Conservation (phyloP, 2,329 filamentous ascomycete species). For the Cadophora malorum region DNA sequence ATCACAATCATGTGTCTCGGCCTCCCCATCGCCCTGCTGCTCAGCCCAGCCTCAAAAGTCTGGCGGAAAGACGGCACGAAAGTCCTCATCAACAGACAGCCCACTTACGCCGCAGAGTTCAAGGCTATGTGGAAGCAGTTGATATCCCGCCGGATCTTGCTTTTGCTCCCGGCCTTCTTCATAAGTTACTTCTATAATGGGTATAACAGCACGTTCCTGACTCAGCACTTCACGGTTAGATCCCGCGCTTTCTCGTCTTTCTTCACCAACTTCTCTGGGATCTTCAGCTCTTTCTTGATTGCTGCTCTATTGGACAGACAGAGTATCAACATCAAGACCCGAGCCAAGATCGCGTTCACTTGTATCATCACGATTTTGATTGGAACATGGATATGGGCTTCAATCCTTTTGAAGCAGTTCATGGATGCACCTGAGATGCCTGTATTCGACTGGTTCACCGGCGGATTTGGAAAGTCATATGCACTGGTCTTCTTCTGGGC, state of each 20-base stretch:
- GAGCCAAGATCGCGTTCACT: conserved; percentile 27
- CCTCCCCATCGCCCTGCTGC: conserved; percentile 23
- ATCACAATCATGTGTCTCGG: conserved; percentile 29
- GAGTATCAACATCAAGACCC: conserved; percentile 23
- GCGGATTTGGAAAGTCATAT: conserved; percentile 29
- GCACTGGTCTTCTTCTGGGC: conserved; percentile 29
- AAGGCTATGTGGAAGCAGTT: conserved; percentile 23
- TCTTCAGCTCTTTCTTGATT: conserved; percentile 30
- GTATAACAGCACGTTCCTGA: conserved; percentile 51
- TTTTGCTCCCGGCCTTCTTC: conserved; percentile 49
- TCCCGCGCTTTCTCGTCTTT: conserved; percentile 48
- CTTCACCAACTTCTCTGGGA: conserved; percentile 33
- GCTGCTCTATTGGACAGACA: conserved; percentile 26
- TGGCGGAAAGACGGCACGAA: conserved; percentile 24
- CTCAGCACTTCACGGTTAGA: conserved; percentile 52
- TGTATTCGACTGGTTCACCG: conserved; percentile 29
- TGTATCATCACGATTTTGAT: conserved; percentile 26
- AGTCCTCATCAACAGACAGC: conserved; percentile 21
- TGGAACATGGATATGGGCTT: conserved; percentile 31
- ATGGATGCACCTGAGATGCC: conserved; percentile 16
- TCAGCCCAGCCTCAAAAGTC: conserved; percentile 22
- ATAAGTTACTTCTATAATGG: conserved; percentile 50
- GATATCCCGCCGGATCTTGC: conserved; percentile 42
- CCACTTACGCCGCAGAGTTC: conserved; percentile 24
- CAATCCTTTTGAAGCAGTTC: conserved; percentile 23